Conservation (phyloP, 1,284 basidiomycete species). For the Exobasidium cylindrosporum region DNA sequence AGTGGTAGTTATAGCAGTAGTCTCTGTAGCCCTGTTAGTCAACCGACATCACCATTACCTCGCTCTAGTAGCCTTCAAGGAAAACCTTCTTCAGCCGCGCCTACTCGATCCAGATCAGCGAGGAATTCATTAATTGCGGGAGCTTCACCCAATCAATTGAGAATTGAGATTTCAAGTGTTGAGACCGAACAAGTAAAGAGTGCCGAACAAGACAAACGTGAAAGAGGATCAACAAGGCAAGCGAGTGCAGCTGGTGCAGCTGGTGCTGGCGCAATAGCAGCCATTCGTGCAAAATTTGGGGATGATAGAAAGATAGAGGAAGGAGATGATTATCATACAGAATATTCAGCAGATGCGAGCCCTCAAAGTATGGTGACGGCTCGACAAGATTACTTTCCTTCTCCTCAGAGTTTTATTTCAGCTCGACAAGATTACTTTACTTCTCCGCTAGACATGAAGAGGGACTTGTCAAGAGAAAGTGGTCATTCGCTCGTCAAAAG, state of each 20-base stretch:
- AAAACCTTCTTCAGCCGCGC: background rate
- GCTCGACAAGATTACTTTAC: too few relatives aligned
- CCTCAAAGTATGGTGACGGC: background rate
- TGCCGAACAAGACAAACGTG: background rate
- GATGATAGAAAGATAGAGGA: background rate
- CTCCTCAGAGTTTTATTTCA: too few relatives aligned
- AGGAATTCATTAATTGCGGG: background rate
- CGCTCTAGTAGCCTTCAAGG: background rate
- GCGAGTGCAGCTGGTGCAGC: conserved; percentile 9
- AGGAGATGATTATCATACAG: too few relatives aligned
- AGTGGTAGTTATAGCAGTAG: background rate
- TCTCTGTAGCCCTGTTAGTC: background rate
- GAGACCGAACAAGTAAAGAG: too few relatives aligned
- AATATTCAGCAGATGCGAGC: too few relatives aligned
- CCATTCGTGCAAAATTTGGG: conserved; percentile 13
- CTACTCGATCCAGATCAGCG: background rate
- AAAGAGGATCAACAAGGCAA: background rate
- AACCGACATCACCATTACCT: background rate
- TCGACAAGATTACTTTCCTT: too few relatives aligned
- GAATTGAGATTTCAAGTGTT: too few relatives aligned
- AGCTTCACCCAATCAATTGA: background rate
- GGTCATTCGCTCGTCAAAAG: too few relatives aligned
- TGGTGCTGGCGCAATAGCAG: conserved; percentile 5
- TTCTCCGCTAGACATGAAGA: too few relatives aligned
- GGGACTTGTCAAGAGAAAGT: too few relatives aligned